Base-by-base conservation (phyloP, 1,284 basidiomycete species). In the Ceratobasidium theobromae region DNA sequence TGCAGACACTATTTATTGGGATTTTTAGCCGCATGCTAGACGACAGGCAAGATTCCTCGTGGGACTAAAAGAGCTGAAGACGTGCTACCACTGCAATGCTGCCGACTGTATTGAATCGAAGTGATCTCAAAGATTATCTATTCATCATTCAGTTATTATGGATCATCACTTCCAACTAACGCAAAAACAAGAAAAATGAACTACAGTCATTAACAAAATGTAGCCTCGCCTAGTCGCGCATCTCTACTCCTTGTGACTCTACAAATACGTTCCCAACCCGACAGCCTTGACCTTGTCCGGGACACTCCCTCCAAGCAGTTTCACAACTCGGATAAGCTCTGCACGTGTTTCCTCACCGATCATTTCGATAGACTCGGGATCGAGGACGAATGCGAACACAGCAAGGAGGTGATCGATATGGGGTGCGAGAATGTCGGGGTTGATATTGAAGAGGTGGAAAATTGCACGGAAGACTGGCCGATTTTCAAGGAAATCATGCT, bases 401-500 rank as follows among this genome's bases (percentile, higher is more conserved):
- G 81, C 79, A 32, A 99, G 81, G 52, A 99, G 80, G 65, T 84
- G 83, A 75, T 97, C 93, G 74, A 98, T 82, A 78, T 91, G 85
- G 4, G 89, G 85, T 53, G 83, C 81, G 66, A 97, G 82, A 0
- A 86, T 81, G 41, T 83, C 81, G 38, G 92, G 86, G 74, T 89
- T 85, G 45, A 81, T 83, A 72, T 86, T 84, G 83, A 95, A 94
- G 54, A 99, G 81, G 70, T 88, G 82, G 85, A 99, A 95, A 73
- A 99, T 82, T 27, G 91, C 89, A 49, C 87, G 85, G 84, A 97
- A 96, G 51, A 95, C 87, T 0, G 95, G 89, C 30, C 86, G 82
- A 78, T 96, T 95, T 80, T 97, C 94, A 58, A 95, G 84, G 72
- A 84, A 85, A 78, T 98, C 95, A 75, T 93, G 88, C 75, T 88